Conservation (phyloP, 2,329 filamentous ascomycete species). For the Epicoccum sorghinum region DNA sequence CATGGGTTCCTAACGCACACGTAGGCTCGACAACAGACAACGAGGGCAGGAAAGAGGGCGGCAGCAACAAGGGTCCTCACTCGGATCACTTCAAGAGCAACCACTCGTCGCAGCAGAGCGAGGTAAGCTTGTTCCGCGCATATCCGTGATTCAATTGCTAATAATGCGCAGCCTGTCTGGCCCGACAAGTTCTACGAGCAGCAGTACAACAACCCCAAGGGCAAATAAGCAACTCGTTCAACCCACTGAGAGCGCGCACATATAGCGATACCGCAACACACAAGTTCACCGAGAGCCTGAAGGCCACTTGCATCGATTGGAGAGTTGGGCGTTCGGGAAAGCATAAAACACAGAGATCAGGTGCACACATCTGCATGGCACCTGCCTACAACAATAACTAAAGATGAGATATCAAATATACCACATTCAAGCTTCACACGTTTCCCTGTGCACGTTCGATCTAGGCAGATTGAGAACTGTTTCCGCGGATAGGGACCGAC, state of each 20-base stretch:
- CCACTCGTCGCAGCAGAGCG: slow-evolving; percentile 32
- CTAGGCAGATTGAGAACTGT: not conserved
- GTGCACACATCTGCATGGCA: slow-evolving; percentile 8
- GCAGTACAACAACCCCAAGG: slow-evolving; percentile 41
- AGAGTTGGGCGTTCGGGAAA: slow-evolving; percentile 9
- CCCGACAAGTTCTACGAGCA: slow-evolving; percentile 42
- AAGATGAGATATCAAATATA: slow-evolving; percentile 14
- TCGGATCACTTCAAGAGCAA: slow-evolving; percentile 37
- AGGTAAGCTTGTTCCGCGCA: slow-evolving; percentile 21
- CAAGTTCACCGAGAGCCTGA: not conserved
- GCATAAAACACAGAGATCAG: slow-evolving; percentile 1
- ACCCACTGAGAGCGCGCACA: not conserved
- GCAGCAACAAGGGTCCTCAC: slow-evolving; percentile 35
- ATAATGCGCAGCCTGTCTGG: slow-evolving; percentile 29
- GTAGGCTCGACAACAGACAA: slow-evolving; percentile 31
- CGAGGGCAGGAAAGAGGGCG: slow-evolving; percentile 31
- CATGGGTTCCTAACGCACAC: not conserved
- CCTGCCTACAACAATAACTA: not conserved
- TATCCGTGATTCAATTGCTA: not conserved
- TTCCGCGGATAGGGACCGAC: too few relatives aligned
- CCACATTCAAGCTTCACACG: not conserved
- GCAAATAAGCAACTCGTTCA: slow-evolving; percentile 31
- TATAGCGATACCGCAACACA: not conserved
- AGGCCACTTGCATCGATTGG: slow-evolving; percentile 4
- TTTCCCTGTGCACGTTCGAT: not conserved